These are phyloP conservation scores for Aspergillus fructus DNA, from an alignment of 2,329 filamentous ascomycete species.

Conservation along the genomic window DNA sequence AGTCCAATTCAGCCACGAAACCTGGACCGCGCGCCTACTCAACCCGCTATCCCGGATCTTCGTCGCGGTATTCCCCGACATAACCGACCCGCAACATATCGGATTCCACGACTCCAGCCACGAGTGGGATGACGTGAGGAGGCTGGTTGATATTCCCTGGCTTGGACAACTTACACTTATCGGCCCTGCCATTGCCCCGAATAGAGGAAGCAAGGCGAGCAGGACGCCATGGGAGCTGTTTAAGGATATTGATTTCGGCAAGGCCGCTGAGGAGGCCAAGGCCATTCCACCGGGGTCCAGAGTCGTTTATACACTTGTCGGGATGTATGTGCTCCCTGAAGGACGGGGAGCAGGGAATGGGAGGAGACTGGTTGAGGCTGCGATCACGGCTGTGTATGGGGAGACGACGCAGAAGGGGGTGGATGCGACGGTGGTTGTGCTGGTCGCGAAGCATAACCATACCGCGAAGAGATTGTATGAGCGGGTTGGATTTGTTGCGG, in stretches of 20 bases:
- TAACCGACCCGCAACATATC: background rate
- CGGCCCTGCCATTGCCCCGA: background rate
- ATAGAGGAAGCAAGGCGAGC: background rate
- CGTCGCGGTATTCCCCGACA: background rate
- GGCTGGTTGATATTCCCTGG: background rate
- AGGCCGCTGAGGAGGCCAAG: background rate
- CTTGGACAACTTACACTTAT: background rate
- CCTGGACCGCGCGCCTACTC: background rate
- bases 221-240: background rate
- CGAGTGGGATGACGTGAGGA: background rate
- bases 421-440: background rate
- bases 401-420: background rate
- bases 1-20: background rate
- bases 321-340: background rate
- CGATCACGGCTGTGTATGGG: background rate
- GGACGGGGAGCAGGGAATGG: background rate
- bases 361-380: background rate
- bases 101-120: background rate
- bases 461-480: background rate
- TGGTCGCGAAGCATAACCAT: background rate
- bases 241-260: background rate
- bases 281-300: background rate
- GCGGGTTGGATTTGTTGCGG: background rate
- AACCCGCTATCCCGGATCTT: background rate
- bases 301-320: background rate